Conservation (phyloP, 1,284 basidiomycete species). For the Apiotrichum veenhuisii region DNA sequence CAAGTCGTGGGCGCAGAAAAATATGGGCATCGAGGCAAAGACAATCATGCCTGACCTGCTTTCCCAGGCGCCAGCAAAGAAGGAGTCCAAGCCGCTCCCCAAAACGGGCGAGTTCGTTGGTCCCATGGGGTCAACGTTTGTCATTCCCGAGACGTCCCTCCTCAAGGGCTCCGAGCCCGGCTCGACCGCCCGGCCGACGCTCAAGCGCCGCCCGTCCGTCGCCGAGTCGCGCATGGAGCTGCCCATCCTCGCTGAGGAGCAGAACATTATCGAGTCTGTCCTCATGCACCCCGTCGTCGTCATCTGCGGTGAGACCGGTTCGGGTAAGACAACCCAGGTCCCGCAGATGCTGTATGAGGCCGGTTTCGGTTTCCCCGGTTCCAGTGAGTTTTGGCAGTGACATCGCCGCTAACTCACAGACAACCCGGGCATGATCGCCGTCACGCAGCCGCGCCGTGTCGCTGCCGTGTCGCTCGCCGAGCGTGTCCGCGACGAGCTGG, state of each 20-base stretch:
- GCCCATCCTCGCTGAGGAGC: slow-evolving; percentile 90
- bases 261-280: slow-evolving; percentile 88
- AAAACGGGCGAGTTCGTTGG: slow-evolving; percentile 39
- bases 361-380: slow-evolving; percentile 80
- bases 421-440: slow-evolving; percentile 96
- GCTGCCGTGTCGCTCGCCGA: slow-evolving; percentile 94
- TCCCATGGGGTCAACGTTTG: slow-evolving; percentile 43
- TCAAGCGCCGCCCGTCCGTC: slow-evolving; percentile 69
- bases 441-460: slow-evolving; percentile 96
- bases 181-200: slow-evolving; percentile 56
- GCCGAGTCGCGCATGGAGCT: slow-evolving; percentile 73
- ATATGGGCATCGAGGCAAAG: slow-evolving; percentile 46
- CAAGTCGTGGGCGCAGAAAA: slow-evolving; percentile 79
- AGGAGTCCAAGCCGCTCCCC: slow-evolving; percentile 13
- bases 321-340: slow-evolving; percentile 97
- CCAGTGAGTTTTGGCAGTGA: slow-evolving; percentile 55
- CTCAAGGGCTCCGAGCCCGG: slow-evolving; percentile 20
- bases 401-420: slow-evolving; percentile 55
- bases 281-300: slow-evolving; percentile 74
- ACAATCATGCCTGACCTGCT: slow-evolving; percentile 19
- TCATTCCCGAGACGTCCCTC: slow-evolving; percentile 43
- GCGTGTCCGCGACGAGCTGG: slow-evolving; percentile 85
- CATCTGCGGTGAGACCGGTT: slow-evolving; percentile 83
- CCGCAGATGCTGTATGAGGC: slow-evolving; percentile 92
- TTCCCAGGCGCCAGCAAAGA: slow-evolving; percentile 18